Percentiles rank a stretch among this genome's conserved stretches.
Conservation (phyloP, 768 basidiomycete genomes). For the Chalciporus piperatus region DNA sequence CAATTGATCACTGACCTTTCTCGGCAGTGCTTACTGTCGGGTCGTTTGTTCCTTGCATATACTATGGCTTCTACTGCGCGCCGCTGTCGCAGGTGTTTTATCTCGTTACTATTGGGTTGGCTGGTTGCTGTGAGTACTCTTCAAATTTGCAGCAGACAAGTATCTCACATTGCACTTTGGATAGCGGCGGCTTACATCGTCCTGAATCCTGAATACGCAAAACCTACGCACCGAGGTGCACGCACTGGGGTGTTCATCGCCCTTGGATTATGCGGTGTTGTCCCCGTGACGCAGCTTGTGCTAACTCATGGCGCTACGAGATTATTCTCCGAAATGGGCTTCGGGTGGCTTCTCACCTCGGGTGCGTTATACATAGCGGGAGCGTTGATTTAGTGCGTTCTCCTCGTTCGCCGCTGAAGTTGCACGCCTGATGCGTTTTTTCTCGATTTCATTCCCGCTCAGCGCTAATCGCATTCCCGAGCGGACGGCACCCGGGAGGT, state of each 20-base stretch:
- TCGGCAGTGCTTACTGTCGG: conserved; percentile 63
- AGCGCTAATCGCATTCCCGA: conserved; percentile 88
- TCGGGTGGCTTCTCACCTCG: conserved; percentile 65
- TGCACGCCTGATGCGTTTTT: conserved; percentile 23
- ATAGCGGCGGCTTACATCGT: conserved; percentile 73
- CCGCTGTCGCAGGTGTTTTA: conserved; percentile 53
- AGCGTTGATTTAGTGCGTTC: conserved; percentile 76
- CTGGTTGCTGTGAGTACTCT: conserved; percentile 55
- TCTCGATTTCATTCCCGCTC: conserved; percentile 35
- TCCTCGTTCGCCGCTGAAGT: conserved; percentile 26
- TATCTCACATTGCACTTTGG: conserved; percentile 1
- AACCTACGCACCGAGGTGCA: conserved; percentile 69
- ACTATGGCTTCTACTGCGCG: conserved; percentile 77
- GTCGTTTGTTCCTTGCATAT: conserved; percentile 73
- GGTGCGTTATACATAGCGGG: conserved; percentile 77
- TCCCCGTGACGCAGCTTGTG: conserved; percentile 69
- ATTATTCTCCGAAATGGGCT: conserved; percentile 61
- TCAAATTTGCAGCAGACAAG: not conserved
- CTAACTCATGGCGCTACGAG: conserved; percentile 54
- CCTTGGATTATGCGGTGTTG: conserved; percentile 66
- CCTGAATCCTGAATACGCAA: conserved; percentile 73
- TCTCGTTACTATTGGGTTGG: conserved; percentile 46
- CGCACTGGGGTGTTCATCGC: conserved; percentile 78
- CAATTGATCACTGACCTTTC: conserved; percentile 6
- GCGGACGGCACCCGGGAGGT: conserved; percentile 66